A percentile compares a stretch with the other conserved stretches of the same genome.
These are phyloP conservation scores for Sclerotinia minor DNA, from an alignment of 2,329 filamentous ascomycete genomes.

Conservation along the genomic window DNA sequence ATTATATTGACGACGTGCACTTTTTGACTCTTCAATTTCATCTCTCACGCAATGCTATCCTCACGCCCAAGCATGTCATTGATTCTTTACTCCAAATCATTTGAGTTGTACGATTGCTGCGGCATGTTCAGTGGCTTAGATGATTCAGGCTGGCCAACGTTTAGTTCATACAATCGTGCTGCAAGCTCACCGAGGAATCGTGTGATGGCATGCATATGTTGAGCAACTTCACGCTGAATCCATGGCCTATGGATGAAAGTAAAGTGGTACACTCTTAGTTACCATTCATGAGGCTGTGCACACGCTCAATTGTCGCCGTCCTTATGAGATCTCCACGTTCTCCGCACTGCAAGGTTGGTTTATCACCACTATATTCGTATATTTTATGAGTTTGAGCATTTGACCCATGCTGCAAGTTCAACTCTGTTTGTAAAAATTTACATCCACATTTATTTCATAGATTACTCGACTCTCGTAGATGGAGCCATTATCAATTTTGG, in stretches of 20 bases:
- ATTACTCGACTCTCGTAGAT: not conserved
- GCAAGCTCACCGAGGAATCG: not conserved
- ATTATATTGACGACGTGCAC: not conserved
- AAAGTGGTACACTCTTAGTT: no score
- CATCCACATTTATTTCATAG: no score
- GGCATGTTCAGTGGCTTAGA: not conserved
- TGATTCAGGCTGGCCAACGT: not conserved
- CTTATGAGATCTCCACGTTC: no score
- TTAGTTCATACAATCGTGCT: not conserved
- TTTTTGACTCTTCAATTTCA: not conserved
- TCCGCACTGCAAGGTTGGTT: no score
- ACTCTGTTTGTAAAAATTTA: not conserved
- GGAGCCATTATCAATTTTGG: constrained; percentile 23
- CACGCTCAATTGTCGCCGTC: no score
- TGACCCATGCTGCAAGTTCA: not conserved
- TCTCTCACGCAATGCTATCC: no score
- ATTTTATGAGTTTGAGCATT: not conserved
- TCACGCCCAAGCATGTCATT: not conserved
- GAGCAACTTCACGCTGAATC: not conserved
- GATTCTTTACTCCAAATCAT: not conserved
- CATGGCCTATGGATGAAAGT: not conserved
- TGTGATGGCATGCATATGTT: not conserved
- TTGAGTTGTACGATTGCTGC: not conserved
- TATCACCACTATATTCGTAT: not conserved
- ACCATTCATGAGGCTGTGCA: no score